Evolutionary conservation across 2,329 filamentous ascomycete species (phyloP), one percentile per base, ranked within the genome.

Genomic region (Cucurbitaria berberidis): DNA sequence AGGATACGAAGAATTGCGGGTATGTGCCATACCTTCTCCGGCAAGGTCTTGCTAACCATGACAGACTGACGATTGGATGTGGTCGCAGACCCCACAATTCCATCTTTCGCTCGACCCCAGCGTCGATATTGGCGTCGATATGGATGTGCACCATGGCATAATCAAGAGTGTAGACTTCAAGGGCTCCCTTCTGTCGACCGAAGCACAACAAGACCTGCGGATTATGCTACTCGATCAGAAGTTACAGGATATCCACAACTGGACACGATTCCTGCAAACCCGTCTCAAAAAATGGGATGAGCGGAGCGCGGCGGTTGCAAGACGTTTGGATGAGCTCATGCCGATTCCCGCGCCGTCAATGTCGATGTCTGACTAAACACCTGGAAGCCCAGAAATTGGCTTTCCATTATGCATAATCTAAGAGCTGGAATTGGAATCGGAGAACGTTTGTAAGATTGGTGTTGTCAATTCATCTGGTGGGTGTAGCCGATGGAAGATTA

Each of bases 11-110:
- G 86, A 89, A 68, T 73, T 92, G 19, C 81, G 77, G 76, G 86
- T 86, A 67, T 68, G 80, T 74, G 6, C 1, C 32, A 40, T 30
- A 34, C 16, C 38, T 15, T 9, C 3, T 3, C 7, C n/a, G 3
- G 58, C 54, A 24, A 39, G 35, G 10, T 19, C 1, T 44, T 47
- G 45, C 64, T 80, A 68, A 81, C 72, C 36, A 13, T 40, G 62
- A 32, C 60, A 86, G 82, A 87, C 86, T 0, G 74, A 77, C 3
- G 84, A 86, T 10, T 97, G 92, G 91, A 88, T 89, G 52, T 96
- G 89, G 74, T 84, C 84, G 2, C 92, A 96, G 76, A 96, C 93
- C 1, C 93, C 93, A 1, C 87, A 88, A 49, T 97, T 96, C 72
- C 86, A 83, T 7, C 86, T 93, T 5, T 45, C 45, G 30, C 56